These are phyloP conservation scores for Starmerella bombi DNA, from an alignment of 805 yeast genomes.

Conservation along the genomic window DNA sequence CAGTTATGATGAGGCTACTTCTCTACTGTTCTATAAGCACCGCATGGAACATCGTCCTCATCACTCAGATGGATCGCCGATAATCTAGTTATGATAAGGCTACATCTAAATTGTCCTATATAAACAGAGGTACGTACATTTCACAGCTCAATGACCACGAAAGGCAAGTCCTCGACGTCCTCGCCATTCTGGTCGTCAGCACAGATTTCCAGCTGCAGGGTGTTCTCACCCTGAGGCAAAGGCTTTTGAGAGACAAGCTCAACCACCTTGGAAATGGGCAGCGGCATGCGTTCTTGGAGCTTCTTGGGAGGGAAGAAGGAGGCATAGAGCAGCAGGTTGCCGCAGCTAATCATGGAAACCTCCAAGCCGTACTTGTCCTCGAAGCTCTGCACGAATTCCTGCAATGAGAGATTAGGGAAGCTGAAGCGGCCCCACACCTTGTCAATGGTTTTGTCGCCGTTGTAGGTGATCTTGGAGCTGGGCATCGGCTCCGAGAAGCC, in stretches of 20 bases:
- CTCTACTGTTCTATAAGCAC: too few species aligned
- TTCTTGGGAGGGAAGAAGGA: slow-evolving; percentile 89
- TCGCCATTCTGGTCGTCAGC: slow-evolving; percentile 87
- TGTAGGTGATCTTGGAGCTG: slow-evolving; percentile 71
- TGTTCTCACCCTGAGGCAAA: slow-evolving; percentile 56
- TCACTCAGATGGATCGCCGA: too few species aligned
- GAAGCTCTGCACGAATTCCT: slow-evolving; percentile 61
- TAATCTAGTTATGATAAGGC: too few species aligned
- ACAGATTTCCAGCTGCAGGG: slow-evolving; percentile 77
- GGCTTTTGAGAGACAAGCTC: slow-evolving; percentile 78
- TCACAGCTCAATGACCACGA: slow-evolving; percentile 41
- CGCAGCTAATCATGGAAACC: slow-evolving; percentile 82
- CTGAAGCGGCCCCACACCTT: slow-evolving; percentile 93
- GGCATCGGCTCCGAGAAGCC: slow-evolving; percentile 94
- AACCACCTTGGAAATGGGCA: slow-evolving; percentile 62
- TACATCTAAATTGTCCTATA: too few species aligned
- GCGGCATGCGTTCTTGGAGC: slow-evolving; percentile 55
- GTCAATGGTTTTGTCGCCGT: slow-evolving; percentile 59
- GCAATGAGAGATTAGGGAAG: slow-evolving; percentile 54
- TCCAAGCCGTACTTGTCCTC: slow-evolving; percentile 72
- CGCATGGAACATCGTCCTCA: too few species aligned
- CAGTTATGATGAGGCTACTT: too few species aligned
- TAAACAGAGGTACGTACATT: neutral
- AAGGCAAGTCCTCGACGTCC: slow-evolving; percentile 70
- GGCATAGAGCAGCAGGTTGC: slow-evolving; percentile 80